Evolutionary conservation across 1,139 yeast species (phyloP).

Genomic region (Geotrichum reessii): DNA sequence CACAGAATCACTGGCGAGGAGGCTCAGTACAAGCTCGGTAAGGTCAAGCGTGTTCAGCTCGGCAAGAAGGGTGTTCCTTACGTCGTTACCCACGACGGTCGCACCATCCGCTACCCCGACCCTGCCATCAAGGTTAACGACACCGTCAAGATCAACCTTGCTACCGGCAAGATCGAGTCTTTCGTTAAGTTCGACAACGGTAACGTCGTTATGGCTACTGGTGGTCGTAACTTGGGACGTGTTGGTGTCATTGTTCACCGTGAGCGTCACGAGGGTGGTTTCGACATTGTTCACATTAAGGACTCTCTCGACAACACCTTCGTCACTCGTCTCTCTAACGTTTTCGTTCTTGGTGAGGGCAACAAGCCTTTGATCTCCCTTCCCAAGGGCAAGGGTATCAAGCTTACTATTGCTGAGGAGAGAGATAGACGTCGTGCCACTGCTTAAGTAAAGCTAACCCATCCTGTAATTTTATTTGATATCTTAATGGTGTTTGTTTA

Average conservation of each 20-base stretch:
- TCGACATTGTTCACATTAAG: constrained; percentile 98
- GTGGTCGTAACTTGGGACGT: constrained; percentile 99
- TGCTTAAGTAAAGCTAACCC: background rate
- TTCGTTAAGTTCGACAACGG: constrained; percentile 94
- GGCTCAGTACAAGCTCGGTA: constrained; percentile 95
- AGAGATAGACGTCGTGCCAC: constrained; percentile 76
- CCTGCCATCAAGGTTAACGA: constrained; percentile 94
- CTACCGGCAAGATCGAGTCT: constrained; percentile 88
- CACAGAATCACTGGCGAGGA: constrained; percentile 99
- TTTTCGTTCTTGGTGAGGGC: constrained; percentile 96
- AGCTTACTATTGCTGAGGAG: constrained; percentile 96
- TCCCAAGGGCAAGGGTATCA: constrained; percentile 99
- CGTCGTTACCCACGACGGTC: constrained; percentile 98
- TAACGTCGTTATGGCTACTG: constrained; percentile 93
- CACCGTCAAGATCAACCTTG: constrained; percentile 93
- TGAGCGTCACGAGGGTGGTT: constrained; percentile 99
- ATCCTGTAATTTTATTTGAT: constrained; percentile 11
- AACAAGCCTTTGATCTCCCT: constrained; percentile 94
- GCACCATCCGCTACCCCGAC: constrained; percentile 99
- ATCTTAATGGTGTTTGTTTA: constrained; percentile 13
- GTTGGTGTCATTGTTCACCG: constrained; percentile 97
- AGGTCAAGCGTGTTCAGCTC: constrained; percentile 94
- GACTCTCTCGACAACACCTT: constrained; percentile 95
- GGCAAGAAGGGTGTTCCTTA: constrained; percentile 98
- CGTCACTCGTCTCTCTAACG: constrained; percentile 96